These are phyloP conservation scores for Carex kokanica DNA, from an alignment of 176 grass and related monocot genomes.

Conservation along the genomic window DNA sequence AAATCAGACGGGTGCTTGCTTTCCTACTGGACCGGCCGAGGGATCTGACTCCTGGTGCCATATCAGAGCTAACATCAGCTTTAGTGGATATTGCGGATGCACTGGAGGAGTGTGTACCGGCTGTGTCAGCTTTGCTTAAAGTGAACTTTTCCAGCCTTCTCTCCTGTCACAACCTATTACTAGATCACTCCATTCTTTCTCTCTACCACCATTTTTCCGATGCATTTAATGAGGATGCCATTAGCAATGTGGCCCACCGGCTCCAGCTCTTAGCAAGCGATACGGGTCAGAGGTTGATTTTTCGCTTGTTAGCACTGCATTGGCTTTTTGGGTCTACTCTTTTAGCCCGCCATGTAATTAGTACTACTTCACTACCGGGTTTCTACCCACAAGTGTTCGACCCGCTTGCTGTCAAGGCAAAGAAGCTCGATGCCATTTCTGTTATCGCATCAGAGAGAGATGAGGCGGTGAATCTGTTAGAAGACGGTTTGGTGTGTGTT, in stretches of 20 bases:
- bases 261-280: constrained; percentile 53
- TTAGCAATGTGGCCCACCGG: constrained; percentile 41
- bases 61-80: constrained; percentile 52
- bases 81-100: constrained; percentile 44
- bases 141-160: constrained; percentile 79
- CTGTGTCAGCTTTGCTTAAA: constrained; percentile 64
- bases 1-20: constrained; percentile 65
- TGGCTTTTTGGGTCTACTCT: constrained; percentile 61
- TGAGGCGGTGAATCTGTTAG: constrained; percentile 31
- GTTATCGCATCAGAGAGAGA: constrained; percentile 35
- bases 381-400: constrained; percentile 76
- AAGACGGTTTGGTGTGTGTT: constrained; percentile 66
- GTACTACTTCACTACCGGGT: constrained; percentile 6
- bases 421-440: constrained; percentile 71
- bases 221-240: constrained; percentile 61
- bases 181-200: constrained; percentile 63
- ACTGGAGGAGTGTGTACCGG: constrained; percentile 62
- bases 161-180: constrained; percentile 55
- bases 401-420: constrained; percentile 75
- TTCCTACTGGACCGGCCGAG: constrained; percentile 72
- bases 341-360: constrained; percentile 42
- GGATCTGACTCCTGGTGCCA: constrained; percentile 58
- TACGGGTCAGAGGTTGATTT: constrained; percentile 43
- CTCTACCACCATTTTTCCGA: constrained; percentile 55
- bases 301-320: constrained; percentile 69